Base-by-base conservation (phyloP, 345 rosid genomes). In the Linum usitatissimum region DNA sequence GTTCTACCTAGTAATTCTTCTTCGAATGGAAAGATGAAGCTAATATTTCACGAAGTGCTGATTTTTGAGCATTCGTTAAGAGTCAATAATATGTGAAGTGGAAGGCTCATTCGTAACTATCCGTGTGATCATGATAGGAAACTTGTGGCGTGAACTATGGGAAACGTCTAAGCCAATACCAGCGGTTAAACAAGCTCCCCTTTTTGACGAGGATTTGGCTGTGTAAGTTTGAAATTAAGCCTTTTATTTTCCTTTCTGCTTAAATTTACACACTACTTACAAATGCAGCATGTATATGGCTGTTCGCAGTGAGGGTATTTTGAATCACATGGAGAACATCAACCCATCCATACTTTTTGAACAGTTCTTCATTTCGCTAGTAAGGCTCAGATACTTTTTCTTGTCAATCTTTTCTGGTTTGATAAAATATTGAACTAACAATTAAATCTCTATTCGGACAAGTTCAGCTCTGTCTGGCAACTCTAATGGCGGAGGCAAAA, bases 71-170 rank as follows among this genome's bases (percentile, higher is more conserved):
- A 3, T 45, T 15, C 10, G 14, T 10, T 10, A 45, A 10, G 15
- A 45, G 17, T 45, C 1, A 10, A 45, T 10, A 12, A 45, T 45
- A 45, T 15, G 0, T 45, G 51, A 45, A 45, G 51, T 45, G 17
- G 51, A 45, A 45, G 51, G 15, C 51, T 12, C 17, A 6, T 45
- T 3, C 1, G 15, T 10, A 45, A 45, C 10, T 45, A 7, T 45
- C 15, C 48, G 19, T 65, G 53, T 61, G 18, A 55, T 51, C 53
- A 65, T 76, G 21, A 63, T 70, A 93, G 99, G 97, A 77, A 89
- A 93, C 80, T 75, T 93, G 69, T 93, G 99, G 99, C 88, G 72
- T 5, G 96, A 90, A 79, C 84, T 93, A 45, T 93, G 99, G 99
- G 91, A 80, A 71, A 80, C 99, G 54, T 71, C 99, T 64, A 93